Evolutionary conservation across 257 asterid species (phyloP), one percentile per base, ranked within the genome.

Genomic region (Phtheirospermum japonicum): DNA sequence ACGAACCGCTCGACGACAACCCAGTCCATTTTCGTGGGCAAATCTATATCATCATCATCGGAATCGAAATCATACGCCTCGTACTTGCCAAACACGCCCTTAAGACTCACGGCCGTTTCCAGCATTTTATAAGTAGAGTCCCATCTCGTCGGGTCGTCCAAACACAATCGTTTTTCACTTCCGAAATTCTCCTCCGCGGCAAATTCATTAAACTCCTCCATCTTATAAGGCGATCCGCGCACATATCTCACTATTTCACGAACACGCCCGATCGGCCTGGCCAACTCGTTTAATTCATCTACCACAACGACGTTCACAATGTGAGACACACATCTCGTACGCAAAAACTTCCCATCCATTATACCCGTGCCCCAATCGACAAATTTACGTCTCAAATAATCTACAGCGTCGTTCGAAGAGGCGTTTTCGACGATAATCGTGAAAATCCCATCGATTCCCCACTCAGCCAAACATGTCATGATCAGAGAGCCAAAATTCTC

Each of bases 101-200:
- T n/a, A 36, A 63, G 50, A 32, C 11, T 16, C 17, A 62, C 30
- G 14, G 59, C 7, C 5, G 33, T 32, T 32, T 49, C 36, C 6
- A 63, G 36, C 68, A 48, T 48, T 1, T 0, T 49, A 11, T 5
- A 63, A 19, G 19, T 12, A 2, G 49, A 30, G 12, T 49, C 32
- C 68, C 68, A 63, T 50, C 60, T 63, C 6, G 32, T 63, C 10
- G 60, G 50, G 18, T 3, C 58, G 50, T 63, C 68, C 6, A 31
- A 8, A 63, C 50, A 28, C 4, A 63, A 63, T 5, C 16, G 12
- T 18, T 30, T 63, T 34, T 63, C 49, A 9, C 49, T 63, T 5
- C 34, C 5, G 9, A 30, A 11, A 32, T 33, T 8, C n/a, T 48
- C 58, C n/a, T 63, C 68, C 10, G 9, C 19, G 11, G 4, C 53